Percentiles rank a stretch among this genome's conserved stretches.
phyloP scores from a whole-genome alignment of 331 rosid species.

The Pyrus hybrid region DNA sequence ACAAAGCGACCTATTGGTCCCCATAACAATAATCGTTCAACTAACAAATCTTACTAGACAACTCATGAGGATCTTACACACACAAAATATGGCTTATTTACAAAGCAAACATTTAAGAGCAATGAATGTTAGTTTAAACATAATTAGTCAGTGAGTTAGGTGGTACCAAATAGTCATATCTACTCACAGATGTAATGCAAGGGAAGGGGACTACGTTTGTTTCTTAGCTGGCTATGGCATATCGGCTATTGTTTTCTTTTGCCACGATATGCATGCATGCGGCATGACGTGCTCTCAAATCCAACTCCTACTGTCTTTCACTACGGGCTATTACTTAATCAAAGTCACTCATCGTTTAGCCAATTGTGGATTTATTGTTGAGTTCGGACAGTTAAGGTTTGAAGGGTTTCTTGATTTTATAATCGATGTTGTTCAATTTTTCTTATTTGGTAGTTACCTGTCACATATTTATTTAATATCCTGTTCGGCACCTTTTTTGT shows the following conservation, averaged over 20 bases:
- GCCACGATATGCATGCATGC: background rate
- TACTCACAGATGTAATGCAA: no score
- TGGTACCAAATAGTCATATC: background rate
- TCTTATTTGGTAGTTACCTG: background rate
- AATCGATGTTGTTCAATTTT: no score
- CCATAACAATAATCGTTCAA: background rate
- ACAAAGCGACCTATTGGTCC: background rate
- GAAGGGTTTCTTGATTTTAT: background rate
- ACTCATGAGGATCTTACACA: background rate
- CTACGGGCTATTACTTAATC: no score
- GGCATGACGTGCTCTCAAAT: background rate
- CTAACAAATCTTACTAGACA: slow-evolving; percentile 6
- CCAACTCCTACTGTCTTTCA: background rate
- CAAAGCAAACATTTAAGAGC: background rate
- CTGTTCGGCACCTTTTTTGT: background rate
- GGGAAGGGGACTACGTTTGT: no score
- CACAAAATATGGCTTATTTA: background rate
- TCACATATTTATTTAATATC: no score
- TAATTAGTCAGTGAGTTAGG: background rate
- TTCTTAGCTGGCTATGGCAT: no score
- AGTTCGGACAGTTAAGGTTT: background rate
- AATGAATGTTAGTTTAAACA: background rate
- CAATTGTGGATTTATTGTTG: background rate
- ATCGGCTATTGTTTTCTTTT: no score
- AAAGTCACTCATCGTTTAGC: no score